Conservation (phyloP, 225 moss, liverwort and hornwort species). For the Pseudisothecium myosuroides region DNA sequence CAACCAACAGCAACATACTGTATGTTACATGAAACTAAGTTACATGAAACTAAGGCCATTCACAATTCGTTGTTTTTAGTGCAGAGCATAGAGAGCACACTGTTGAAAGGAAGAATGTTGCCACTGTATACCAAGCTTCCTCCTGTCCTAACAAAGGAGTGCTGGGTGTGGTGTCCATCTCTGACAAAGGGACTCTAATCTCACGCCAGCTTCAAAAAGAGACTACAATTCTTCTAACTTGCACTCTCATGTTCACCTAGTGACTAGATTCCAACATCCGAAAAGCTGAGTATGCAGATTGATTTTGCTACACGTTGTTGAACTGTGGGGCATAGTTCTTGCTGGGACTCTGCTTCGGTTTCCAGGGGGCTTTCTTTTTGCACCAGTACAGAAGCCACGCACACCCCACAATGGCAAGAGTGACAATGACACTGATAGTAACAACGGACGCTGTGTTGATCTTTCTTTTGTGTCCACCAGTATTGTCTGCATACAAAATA, state of each 20-base stretch:
- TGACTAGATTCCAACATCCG: not conserved
- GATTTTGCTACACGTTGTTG: not conserved
- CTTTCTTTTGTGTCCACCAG: not conserved
- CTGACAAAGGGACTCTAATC: too few species aligned
- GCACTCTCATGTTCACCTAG: not conserved
- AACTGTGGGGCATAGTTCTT: conserved; percentile 11
- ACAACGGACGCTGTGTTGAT: conserved; percentile 23
- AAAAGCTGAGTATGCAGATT: not conserved
- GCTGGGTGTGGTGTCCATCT: not conserved
- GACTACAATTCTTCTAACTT: not conserved
- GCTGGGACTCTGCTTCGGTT: not conserved
- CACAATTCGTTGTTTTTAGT: not conserved
- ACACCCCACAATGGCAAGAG: conserved; percentile 3
- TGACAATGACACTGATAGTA: conserved; percentile 22
- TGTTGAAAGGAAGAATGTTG: not conserved
- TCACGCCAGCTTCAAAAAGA: not conserved
- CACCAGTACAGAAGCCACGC: not conserved
- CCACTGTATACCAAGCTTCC: not conserved
- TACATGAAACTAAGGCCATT: not conserved
- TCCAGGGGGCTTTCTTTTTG: not conserved
- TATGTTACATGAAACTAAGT: not conserved
- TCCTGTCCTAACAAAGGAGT: too few species aligned
- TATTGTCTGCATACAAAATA: not conserved
- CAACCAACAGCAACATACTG: not conserved
- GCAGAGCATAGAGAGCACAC: too few species aligned